These are phyloP conservation scores for Sarocladium oryzae DNA, from an alignment of 2,329 filamentous ascomycete genomes.

Conservation along the genomic window DNA sequence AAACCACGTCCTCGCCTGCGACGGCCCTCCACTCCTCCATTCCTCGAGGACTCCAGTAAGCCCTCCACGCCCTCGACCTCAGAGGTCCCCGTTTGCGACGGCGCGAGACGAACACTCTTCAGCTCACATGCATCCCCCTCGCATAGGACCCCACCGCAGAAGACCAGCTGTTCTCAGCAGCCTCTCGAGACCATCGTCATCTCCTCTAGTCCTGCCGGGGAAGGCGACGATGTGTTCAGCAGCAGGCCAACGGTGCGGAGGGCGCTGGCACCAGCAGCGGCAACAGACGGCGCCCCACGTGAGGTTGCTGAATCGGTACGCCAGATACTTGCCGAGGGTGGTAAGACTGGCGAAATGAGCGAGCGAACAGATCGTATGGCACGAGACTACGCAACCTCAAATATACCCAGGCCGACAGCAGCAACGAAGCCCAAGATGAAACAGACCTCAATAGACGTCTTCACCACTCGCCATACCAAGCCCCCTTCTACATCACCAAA, in stretches of 20 bases:
- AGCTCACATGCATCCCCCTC: conserved; percentile 36
- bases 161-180: conserved; percentile 1
- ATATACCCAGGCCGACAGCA: conserved; percentile 12
- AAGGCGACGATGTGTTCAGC: background rate
- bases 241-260: background rate
- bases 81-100: conserved; percentile 17
- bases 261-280: background rate
- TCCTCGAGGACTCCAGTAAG: conserved; percentile 27
- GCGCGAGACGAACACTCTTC: conserved; percentile 31
- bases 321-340: conserved; percentile 15
- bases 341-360: conserved; percentile 9
- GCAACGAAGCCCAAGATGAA: conserved; percentile 15
- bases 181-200: conserved; percentile 35
- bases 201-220: conserved; percentile 34
- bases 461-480: conserved; percentile 14
- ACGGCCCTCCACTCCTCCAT: conserved; percentile 14
- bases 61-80: conserved; percentile 21
- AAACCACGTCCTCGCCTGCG: conserved; percentile 4
- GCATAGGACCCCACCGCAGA: conserved; percentile 28
- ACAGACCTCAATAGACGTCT: conserved; percentile 28
- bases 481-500: conserved; percentile 8
- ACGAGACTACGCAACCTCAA: conserved; percentile 14
- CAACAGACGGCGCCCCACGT: too few relatives aligned
- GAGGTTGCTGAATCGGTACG: conserved; percentile 20
- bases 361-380: conserved; percentile 1